Conservation (phyloP, 2,329 filamentous ascomycete genomes). For the Colletotrichum echinochloae region DNA sequence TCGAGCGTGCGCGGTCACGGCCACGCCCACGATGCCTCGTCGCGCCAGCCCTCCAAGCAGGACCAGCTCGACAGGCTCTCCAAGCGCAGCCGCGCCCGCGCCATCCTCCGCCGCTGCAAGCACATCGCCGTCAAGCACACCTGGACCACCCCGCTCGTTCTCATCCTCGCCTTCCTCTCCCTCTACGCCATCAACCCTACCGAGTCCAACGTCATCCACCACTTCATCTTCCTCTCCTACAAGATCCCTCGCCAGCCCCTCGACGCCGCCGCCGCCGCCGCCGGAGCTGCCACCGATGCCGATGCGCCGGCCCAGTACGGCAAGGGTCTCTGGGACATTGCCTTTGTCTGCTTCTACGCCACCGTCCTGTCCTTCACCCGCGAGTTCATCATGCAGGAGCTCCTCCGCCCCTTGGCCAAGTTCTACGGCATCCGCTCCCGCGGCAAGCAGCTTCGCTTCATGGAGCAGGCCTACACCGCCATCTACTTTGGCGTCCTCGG, state of each 20-base stretch:
- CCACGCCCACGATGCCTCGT: slow-evolving; percentile 11
- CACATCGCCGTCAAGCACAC: slow-evolving; percentile 40
- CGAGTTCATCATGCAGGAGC: slow-evolving; percentile 79
- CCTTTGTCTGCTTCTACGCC: slow-evolving; percentile 79
- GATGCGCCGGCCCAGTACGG: slow-evolving; percentile 70
- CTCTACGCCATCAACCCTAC: slow-evolving; percentile 73
- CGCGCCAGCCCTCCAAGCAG: slow-evolving; percentile 24
- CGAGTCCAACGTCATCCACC: slow-evolving; percentile 72
- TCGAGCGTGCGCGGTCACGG: slow-evolving; percentile 36
- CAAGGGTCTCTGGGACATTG: slow-evolving; percentile 76
- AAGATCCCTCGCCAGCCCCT: slow-evolving; percentile 60
- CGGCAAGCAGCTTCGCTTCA: slow-evolving; percentile 76
- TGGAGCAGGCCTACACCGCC: slow-evolving; percentile 82
- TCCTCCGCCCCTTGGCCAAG: slow-evolving; percentile 73
- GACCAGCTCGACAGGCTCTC: slow-evolving; percentile 38
- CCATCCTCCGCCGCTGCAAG: slow-evolving; percentile 37
- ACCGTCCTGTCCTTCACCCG: slow-evolving; percentile 78
- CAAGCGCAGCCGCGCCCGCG: slow-evolving; percentile 36
- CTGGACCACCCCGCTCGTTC: slow-evolving; percentile 65
- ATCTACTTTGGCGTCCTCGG: slow-evolving; percentile 77
- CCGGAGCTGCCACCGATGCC: slow-evolving; percentile 2
- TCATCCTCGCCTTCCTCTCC: slow-evolving; percentile 64
- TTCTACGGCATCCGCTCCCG: slow-evolving; percentile 69
- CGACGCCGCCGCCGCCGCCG: slow-evolving; percentile 48
- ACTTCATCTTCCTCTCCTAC: slow-evolving; percentile 79